These are phyloP conservation scores for Hericium alpestre DNA, from an alignment of 768 basidiomycete species.

Conservation along the genomic window DNA sequence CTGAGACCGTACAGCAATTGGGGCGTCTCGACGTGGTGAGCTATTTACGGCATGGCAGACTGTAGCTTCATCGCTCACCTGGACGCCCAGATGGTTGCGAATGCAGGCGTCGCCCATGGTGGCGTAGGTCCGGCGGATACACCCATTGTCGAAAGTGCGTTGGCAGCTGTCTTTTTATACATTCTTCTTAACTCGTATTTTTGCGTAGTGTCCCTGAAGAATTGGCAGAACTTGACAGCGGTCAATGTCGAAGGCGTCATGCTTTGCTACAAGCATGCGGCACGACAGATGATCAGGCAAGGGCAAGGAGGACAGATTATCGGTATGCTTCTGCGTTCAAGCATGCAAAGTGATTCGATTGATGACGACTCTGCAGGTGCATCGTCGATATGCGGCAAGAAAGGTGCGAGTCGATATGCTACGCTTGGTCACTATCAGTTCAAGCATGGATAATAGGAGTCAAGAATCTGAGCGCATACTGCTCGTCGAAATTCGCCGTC, in stretches of 20 bases:
- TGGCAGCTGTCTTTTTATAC: not conserved
- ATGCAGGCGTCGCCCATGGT: slow-evolving; percentile 2
- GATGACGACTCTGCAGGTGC: not conserved
- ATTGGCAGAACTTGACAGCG: slow-evolving; percentile 4
- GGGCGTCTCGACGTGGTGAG: slow-evolving; percentile 10
- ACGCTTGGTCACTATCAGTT: too few relatives aligned
- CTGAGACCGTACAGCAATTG: slow-evolving; percentile 1
- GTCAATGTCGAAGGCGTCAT: slow-evolving; percentile 10
- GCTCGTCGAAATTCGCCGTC: slow-evolving; percentile 15
- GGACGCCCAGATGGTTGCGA: slow-evolving; percentile 8
- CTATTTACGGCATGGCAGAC: not conserved
- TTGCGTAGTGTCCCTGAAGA: not conserved
- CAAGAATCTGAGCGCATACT: slow-evolving; percentile 3
- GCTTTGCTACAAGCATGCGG: slow-evolving; percentile 17
- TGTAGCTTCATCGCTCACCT: not conserved
- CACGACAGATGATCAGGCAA: slow-evolving; percentile 14
- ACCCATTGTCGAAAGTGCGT: not conserved
- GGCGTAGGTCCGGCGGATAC: not conserved
- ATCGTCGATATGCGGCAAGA: slow-evolving; percentile 6
- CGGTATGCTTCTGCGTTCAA: not conserved
- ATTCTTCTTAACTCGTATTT: not conserved
- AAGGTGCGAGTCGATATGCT: not conserved
- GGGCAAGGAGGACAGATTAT: slow-evolving; percentile 9
- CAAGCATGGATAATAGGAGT: not conserved
- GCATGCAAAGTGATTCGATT: not conserved